A percentile compares a stretch with the other conserved stretches of the same genome.
Evolutionary conservation across 1,284 basidiomycete genomes (phyloP).

Genomic region (Fistulinella cinereoalba): DNA sequence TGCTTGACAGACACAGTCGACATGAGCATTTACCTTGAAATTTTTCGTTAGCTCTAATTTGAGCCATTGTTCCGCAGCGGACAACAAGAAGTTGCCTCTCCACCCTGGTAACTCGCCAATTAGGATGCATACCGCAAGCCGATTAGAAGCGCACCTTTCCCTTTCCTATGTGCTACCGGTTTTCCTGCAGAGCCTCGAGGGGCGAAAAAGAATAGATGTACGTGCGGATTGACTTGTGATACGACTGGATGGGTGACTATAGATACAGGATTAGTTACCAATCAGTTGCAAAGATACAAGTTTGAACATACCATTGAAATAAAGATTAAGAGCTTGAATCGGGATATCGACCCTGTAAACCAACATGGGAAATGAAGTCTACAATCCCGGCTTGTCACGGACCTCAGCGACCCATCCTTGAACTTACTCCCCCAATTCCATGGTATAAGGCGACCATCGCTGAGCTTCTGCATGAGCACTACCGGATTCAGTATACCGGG

Average conservation of each 20-base stretch:
- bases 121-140: not conserved
- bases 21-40: constrained; percentile 61
- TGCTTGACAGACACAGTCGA: not conserved
- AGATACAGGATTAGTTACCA: constrained; percentile 4
- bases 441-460: constrained; percentile 79
- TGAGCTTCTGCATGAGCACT: constrained; percentile 91
- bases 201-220: constrained; percentile 98
- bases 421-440: constrained; percentile 95
- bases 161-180: constrained; percentile 89
- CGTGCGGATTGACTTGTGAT: constrained; percentile 95
- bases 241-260: constrained; percentile 93
- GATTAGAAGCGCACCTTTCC: constrained; percentile 60
- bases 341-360: constrained; percentile 84
- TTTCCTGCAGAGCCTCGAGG: constrained; percentile 91
- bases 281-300: not conserved
- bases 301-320: constrained; percentile 74
- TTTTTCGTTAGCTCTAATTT: constrained; percentile 95
- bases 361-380: constrained; percentile 1
- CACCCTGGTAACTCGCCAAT: constrained; percentile 55
- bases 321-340: constrained; percentile 87
- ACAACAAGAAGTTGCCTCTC: constrained; percentile 94
- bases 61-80: constrained; percentile 89
- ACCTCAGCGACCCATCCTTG: constrained; percentile 88
- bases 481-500: constrained; percentile 86
- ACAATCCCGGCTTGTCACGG: constrained; percentile 7